phyloP scores from a whole-genome alignment of 2,329 filamentous ascomycete genomes.

The Lasiodiplodia sp. region DNA sequence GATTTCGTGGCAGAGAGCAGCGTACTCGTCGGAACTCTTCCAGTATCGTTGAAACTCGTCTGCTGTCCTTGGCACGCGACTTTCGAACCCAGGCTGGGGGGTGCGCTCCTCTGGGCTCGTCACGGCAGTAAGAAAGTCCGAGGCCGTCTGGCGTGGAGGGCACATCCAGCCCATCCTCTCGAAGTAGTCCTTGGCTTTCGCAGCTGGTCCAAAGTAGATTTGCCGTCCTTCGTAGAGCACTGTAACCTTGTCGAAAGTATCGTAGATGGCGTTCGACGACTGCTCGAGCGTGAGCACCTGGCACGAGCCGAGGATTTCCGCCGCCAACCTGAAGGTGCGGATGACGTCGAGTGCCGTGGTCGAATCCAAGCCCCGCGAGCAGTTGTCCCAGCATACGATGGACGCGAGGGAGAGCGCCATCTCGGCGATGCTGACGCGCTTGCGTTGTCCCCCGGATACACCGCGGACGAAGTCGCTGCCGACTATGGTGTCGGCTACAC shows the following conservation, averaged over 20 bases:
- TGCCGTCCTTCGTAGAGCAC: constrained; percentile 79
- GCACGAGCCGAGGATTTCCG: constrained; percentile 58
- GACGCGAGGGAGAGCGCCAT: constrained; percentile 51
- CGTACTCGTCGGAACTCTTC: constrained; percentile 34
- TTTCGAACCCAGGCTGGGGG: constrained; percentile 50
- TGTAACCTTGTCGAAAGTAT: constrained; percentile 74
- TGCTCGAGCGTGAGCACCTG: constrained; percentile 67
- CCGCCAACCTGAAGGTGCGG: constrained; percentile 58
- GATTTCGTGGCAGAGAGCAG: background rate
- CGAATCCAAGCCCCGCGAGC: constrained; percentile 48
- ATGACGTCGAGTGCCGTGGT: constrained; percentile 65
- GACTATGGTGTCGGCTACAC: constrained; percentile 64
- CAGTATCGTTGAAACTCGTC: constrained; percentile 59
- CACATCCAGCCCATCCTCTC: constrained; percentile 73
- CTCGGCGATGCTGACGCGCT: constrained; percentile 68
- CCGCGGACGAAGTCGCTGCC: constrained; percentile 67
- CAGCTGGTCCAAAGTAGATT: constrained; percentile 75
- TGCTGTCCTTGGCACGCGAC: constrained; percentile 54
- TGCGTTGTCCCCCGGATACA: constrained; percentile 68
- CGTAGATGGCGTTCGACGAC: constrained; percentile 60
- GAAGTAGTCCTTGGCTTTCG: constrained; percentile 69
- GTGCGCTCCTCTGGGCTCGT: constrained; percentile 59
- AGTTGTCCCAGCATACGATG: constrained; percentile 56
- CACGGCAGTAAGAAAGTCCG: constrained; percentile 79
- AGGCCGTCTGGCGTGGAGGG: constrained; percentile 71